Base-by-base conservation (phyloP, 2,329 filamentous ascomycete species). In the Penicillium sp. region DNA sequence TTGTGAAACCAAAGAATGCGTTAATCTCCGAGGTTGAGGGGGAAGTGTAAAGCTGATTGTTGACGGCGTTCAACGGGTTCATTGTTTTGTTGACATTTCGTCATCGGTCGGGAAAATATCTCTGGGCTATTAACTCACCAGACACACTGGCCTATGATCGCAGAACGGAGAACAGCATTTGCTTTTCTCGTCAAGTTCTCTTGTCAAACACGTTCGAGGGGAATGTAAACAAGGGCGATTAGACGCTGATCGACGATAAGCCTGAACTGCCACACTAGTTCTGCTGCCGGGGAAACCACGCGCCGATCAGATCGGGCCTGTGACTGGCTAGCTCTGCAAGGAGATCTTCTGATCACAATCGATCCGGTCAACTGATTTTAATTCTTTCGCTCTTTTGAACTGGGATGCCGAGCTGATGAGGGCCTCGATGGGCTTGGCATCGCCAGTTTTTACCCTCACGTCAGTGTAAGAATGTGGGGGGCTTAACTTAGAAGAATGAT, bases 261-360 rank as follows among this genome's bases (percentile, higher is more conserved):
- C 61, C 58, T 51, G 46, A 48, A 41, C 39, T 29, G 45, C 47
- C 48, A 21, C 49, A 44, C 51, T 53, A 39, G 21, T 37, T 39
- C 51, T 50, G 61, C 61, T 63, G 61, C 61, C 61, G 45, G 61
- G 61, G 61, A 63, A 63, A 63, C 61, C 59, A 56, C 57, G 53
- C 57, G 52, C 44, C 29, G 61, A 62, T 62, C 21, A 35, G 59
- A 59, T 61, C 59, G 24, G 41, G 33, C 55, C 45, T 29, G 24
- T 26, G 44, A 47, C 14, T 47, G 14, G 44, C 10, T 46, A 29
- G 37, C 10, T 41, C 39, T 41, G 39, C 19, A 41, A 41, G 39
- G 39, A 41, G n/a, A 41, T 41, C 26, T 21, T 37, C 14, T 39
- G 41, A 19, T 53, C 29, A 9, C 54, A 63, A 59, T 46, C 48